phyloP scores from a whole-genome alignment of 1,284 basidiomycete genomes.

The Leccinum angustisporum region DNA sequence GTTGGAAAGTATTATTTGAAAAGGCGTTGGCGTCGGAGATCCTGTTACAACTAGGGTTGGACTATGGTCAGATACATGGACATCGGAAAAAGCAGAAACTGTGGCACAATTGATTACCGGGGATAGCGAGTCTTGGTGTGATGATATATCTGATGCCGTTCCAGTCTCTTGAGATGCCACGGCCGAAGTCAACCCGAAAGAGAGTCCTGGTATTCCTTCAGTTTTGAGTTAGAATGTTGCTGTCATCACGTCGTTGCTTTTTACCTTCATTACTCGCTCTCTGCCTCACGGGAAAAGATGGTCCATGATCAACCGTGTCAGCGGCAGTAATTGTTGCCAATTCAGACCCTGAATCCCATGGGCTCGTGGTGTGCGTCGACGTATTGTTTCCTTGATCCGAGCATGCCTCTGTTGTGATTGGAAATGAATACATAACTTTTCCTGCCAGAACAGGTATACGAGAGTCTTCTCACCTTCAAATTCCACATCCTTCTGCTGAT shows the following conservation, averaged over 20 bases:
- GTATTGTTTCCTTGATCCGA: neutral
- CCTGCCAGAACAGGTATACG: neutral
- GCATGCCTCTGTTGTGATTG: slow-evolving; percentile 6
- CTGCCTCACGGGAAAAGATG: neutral
- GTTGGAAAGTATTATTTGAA: slow-evolving; percentile 51
- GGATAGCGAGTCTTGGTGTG: slow-evolving; percentile 1
- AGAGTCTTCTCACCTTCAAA: slow-evolving; percentile 10
- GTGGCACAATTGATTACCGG: slow-evolving; percentile 6
- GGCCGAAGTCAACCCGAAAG: slow-evolving; percentile 15
- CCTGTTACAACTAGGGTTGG: neutral
- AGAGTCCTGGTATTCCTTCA: slow-evolving; percentile 16
- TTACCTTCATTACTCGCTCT: slow-evolving; percentile 15
- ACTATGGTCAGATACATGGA: slow-evolving; percentile 13
- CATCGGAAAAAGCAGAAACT: slow-evolving; percentile 1
- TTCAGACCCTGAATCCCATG: slow-evolving; percentile 3
- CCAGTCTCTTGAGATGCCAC: slow-evolving; percentile 3
- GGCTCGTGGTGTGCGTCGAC: neutral
- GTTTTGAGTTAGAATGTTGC: neutral
- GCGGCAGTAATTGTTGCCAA: neutral
- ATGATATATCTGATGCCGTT: neutral
- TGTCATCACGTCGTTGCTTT: neutral
- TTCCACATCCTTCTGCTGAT: slow-evolving; percentile 4
- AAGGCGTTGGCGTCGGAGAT: slow-evolving; percentile 31
- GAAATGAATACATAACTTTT: neutral
- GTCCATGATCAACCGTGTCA: neutral